Evolutionary conservation across 2,329 filamentous ascomycete species (phyloP), one percentile per base, ranked within the genome.

Genomic region (Penicillium corylophilum): DNA sequence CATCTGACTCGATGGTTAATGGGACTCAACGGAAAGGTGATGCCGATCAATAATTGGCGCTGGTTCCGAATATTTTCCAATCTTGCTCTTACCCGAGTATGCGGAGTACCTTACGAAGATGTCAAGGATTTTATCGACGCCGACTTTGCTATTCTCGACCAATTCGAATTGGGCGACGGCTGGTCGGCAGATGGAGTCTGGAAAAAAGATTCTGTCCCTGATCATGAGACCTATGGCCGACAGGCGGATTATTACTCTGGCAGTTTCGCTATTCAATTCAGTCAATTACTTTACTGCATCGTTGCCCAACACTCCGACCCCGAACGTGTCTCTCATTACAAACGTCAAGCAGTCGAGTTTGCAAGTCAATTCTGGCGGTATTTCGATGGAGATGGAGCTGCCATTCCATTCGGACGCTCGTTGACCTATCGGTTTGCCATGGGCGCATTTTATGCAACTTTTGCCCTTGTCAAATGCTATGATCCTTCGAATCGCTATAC

Each of bases 161-260:
- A 64, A 0, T 80, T 80, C 50, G 75, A 78, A 39, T 56, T 76
- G 0, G 63, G 57, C 0, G 68, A 77, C 2, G 78, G 77, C 0
- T 81, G 78, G 78, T 74, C 76, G 0, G 71, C 67, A 1, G 78
- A 81, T 45, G 79, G 79, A 12, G 38, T 51, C 13, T 49, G 47
- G 47, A 49, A 40, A 28, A 29, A 35, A 13, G 33, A 44, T 15
- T 8, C 4, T 20, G 13, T 13, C 16, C 7, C 31, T 23, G 41
- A 13, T 6, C 29, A 49, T 4, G 40, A 49, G 36, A 20, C 8
- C 8, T 42, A 50, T 22, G 46, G 53, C 22, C 43, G 57, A 22
- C 78, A 80, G 40, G 77, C 73, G 0, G 78, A 81, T 46, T 80
- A 81, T 58, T 81, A 81, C 49, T 80, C 78, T 0, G 77, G 78